These are phyloP conservation scores for Pseudozyma flocculosa DNA, from an alignment of 1,284 basidiomycete genomes.

Conservation along the genomic window DNA sequence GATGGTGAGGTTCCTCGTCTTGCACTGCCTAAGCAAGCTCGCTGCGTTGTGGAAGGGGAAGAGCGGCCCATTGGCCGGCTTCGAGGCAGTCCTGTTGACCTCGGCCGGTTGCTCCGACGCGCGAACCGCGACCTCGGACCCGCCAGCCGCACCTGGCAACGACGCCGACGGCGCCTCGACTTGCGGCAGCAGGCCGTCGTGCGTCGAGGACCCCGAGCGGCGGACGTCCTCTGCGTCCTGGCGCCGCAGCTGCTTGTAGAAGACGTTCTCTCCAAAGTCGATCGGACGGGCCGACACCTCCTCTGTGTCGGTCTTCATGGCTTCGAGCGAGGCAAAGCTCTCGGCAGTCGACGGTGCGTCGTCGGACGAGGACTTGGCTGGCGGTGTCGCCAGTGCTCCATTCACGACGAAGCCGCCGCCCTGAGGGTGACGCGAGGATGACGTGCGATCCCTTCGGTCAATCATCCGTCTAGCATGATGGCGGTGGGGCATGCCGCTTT, in stretches of 20 bases:
- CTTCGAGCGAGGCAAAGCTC: too few species aligned
- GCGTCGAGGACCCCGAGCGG: constrained; percentile 46
- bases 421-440: too few species aligned
- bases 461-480: too few species aligned
- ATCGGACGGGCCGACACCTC: constrained; percentile 57
- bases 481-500: too few species aligned
- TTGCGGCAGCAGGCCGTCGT: constrained; percentile 7
- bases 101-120: neutral
- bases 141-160: too few species aligned
- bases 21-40: constrained; percentile 73
- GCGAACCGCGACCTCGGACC: too few species aligned
- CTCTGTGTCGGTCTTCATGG: neutral
- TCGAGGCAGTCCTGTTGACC: constrained; percentile 12
- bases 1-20: constrained; percentile 72
- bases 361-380: constrained; percentile 1
- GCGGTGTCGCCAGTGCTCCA: constrained; percentile 43
- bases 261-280: constrained; percentile 82
- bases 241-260: constrained; percentile 93
- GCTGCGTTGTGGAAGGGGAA: constrained; percentile 82
- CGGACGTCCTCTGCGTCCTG: constrained; percentile 74
- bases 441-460: too few species aligned
- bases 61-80: constrained; percentile 64
- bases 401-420: constrained; percentile 55
- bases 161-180: constrained; percentile 8
- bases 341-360: too few species aligned